Evolutionary conservation across 371 early-diverging fungal species (phyloP), one percentile per base, ranked within the genome.

Genomic region (Apophysomyces sp.): DNA sequence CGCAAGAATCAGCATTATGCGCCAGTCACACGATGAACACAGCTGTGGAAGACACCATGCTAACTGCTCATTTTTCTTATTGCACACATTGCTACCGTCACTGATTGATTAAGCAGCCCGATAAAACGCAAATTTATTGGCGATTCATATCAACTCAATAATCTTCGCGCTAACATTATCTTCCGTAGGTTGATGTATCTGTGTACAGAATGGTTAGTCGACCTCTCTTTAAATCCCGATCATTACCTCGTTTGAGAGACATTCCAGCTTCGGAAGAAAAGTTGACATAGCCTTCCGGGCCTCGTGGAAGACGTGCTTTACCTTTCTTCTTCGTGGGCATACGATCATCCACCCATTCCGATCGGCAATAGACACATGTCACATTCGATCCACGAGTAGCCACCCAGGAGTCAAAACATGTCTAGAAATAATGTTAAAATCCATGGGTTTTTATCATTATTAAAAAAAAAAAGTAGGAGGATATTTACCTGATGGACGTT

Each of bases 301-400:
- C 52, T 57, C 49, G 0, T 51, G 37, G 32, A 57, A 64, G 11
- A 28, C 12, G 15, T n/a, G 1, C 18, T 51, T 27, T 55, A 18
- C 9, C 21, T 8, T 32, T 54, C 31, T 27, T 13, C 39, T 12
- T 62, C 60, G 34, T 63, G 62, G 13, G 30, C 15, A 32, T 18
- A 27, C 40, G 29, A 3, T 30, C 13, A 15, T 39, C 29, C 15
- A 52, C 28, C 78, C 78, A 77, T 11, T 54, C 40, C 1, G 74
- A 40, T 9, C 78, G 72, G 40, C 78, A 77, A 36, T 71, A 77
- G 4, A 77, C 78, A 65, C 78, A 77, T 24, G 69, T 70, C 2
- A 68, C 63, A 8, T 60, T 29, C 0, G 52, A 41, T 11, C 49
- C 12, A 21, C 61, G 57, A n/a, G 62, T 54, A 6, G 62, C 60